Conservation (phyloP, 352 stramenopile species). For the Globisporangium splendens region DNA sequence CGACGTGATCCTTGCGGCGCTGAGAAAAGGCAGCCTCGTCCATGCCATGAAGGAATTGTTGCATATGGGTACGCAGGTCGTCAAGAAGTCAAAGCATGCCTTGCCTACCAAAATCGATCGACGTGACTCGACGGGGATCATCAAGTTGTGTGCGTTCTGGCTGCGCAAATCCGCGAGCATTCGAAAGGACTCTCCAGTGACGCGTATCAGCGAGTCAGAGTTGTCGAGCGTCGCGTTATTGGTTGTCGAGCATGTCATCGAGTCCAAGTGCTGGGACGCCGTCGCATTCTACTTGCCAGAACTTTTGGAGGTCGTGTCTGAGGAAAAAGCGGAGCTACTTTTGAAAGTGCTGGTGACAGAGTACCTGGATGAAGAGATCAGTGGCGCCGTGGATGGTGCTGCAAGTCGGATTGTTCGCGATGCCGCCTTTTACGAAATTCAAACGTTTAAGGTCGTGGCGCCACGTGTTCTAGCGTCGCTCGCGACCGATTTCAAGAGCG, state of each 20-base stretch:
- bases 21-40: constrained; percentile 31
- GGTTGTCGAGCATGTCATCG: constrained; percentile 56
- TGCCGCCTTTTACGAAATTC: constrained; percentile 82
- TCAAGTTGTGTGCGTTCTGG: constrained; percentile 79
- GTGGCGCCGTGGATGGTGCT: constrained; percentile 14
- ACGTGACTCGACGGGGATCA: constrained; percentile 43
- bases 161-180: constrained; percentile 24
- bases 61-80: constrained; percentile 8
- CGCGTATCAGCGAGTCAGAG: constrained; percentile 12
- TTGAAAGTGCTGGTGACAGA: constrained; percentile 28
- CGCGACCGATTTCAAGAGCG: constrained; percentile 9
- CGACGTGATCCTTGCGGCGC: constrained; percentile 36
- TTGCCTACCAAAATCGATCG: constrained; percentile 6
- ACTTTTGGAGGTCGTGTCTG: constrained; percentile 36
- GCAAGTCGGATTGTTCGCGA: constrained; percentile 55
- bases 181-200: constrained; percentile 17
- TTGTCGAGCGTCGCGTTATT: constrained; percentile 31
- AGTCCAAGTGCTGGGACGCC: constrained; percentile 63
- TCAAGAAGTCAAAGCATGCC: constrained; percentile 4
- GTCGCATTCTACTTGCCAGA: constrained; percentile 72
- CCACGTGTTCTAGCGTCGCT: constrained; percentile 32
- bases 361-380: constrained; percentile 30
- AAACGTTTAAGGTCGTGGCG: constrained; percentile 35
- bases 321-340: constrained; percentile 21
- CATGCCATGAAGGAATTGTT: constrained; percentile 41